Conservation (phyloP, 1,139 yeast species). For the Yueomyces sp. region DNA sequence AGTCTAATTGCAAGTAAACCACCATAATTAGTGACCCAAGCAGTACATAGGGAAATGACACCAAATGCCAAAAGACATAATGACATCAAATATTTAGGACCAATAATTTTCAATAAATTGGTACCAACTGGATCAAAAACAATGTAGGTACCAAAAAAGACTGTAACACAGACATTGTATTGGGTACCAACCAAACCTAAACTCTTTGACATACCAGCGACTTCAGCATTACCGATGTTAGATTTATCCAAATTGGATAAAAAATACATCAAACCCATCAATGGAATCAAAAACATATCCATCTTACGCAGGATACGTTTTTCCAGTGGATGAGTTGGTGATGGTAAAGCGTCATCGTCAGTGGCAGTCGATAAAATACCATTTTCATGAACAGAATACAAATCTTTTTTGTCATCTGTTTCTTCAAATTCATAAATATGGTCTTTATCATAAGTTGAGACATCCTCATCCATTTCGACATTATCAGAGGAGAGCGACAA, state of each 20-base stretch:
- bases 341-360: conserved; percentile 18
- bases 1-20: conserved; percentile 35
- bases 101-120: conserved; percentile 25
- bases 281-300: conserved; percentile 41
- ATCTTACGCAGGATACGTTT: conserved; percentile 32
- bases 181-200: conserved; percentile 35
- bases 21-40: conserved; percentile 32
- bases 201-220: conserved; percentile 43
- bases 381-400: conserved; percentile 5
- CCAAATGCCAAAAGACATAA: conserved; percentile 33
- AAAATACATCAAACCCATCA: conserved; percentile 40
- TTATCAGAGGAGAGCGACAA: too few relatives aligned
- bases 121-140: conserved; percentile 43
- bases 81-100: conserved; percentile 23
- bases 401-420: not conserved
- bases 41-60: conserved; percentile 37
- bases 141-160: conserved; percentile 45
- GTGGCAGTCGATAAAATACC: conserved; percentile 15
- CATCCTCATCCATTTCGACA: too few relatives aligned
- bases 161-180: conserved; percentile 41
- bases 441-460: too few relatives aligned
- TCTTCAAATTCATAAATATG: not conserved
- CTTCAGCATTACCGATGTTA: conserved; percentile 47
- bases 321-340: conserved; percentile 25
- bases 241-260: conserved; percentile 46